Conservation (phyloP, 139 green algal species). For the Chlorella vulgaris region DNA sequence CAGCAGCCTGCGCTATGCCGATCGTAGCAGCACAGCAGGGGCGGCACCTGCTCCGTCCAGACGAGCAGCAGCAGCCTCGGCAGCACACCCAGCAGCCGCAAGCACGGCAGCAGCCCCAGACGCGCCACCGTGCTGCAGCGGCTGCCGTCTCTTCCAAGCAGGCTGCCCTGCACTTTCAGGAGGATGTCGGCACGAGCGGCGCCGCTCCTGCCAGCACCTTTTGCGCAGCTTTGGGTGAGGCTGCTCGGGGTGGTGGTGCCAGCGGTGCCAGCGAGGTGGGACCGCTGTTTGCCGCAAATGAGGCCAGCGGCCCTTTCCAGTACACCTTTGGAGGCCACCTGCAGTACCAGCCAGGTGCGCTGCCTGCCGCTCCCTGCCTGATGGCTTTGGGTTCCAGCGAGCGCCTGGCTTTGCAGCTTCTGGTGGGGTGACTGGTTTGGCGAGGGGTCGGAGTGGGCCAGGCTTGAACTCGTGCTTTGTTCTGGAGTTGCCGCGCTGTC, state of each 20-base stretch:
- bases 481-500: too few species aligned
- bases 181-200: too few species aligned
- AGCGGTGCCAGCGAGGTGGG: too few species aligned
- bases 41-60: background rate
- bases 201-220: too few species aligned
- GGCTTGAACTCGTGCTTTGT: too few species aligned
- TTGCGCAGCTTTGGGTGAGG: too few species aligned
- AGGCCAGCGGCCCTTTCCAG: background rate
- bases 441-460: too few species aligned
- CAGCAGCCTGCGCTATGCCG: background rate
- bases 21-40: background rate
- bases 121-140: background rate
- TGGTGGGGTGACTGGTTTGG: too few species aligned
- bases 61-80: background rate
- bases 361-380: background rate
- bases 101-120: background rate
- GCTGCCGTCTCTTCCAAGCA: background rate
- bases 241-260: too few species aligned
- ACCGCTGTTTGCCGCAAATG: background rate
- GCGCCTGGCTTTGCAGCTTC: too few species aligned
- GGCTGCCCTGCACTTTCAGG: background rate
- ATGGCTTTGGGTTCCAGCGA: background rate
- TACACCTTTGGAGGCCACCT: background rate
- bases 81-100: background rate
- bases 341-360: background rate